phyloP scores from a whole-genome alignment of 2,329 filamentous ascomycete genomes.

The Chaetomiaceae sp. region DNA sequence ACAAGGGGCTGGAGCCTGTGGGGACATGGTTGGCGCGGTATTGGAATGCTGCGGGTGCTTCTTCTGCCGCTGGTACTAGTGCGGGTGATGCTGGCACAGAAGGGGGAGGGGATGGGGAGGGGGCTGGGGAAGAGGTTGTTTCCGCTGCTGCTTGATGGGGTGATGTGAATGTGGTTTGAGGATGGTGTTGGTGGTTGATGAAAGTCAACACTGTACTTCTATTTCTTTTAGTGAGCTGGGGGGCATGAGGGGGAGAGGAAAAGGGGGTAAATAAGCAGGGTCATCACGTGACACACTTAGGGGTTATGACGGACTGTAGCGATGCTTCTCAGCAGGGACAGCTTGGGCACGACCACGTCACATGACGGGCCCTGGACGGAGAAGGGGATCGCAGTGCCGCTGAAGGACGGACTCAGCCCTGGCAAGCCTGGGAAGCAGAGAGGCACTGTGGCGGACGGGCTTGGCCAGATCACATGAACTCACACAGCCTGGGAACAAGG shows the following conservation, averaged over 20 bases:
- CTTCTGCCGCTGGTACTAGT: slow-evolving; percentile 7
- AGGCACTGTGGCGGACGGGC: neutral
- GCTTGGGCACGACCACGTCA: slow-evolving; percentile 28
- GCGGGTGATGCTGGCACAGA: slow-evolving; percentile 30
- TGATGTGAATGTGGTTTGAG: neutral
- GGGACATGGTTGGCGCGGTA: slow-evolving; percentile 42
- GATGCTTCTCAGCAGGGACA: too few relatives aligned
- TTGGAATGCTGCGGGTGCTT: neutral
- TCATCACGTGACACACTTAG: slow-evolving; percentile 23
- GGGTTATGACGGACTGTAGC: neutral
- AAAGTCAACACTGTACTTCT: too few relatives aligned
- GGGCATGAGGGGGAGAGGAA: neutral
- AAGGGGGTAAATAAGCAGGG: neutral
- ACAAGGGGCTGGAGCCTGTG: slow-evolving; percentile 38
- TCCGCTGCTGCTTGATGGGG: too few relatives aligned
- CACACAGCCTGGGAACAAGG: neutral
- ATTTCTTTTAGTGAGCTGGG: too few relatives aligned
- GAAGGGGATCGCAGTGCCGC: slow-evolving; percentile 3
- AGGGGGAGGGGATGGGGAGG: too few relatives aligned
- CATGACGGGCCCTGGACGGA: slow-evolving; percentile 27
- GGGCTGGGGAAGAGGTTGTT: neutral
- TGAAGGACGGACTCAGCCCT: neutral
- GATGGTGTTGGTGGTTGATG: neutral
- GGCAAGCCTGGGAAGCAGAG: too few relatives aligned
- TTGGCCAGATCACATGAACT: neutral